Percentiles rank a stretch among this genome's conserved stretches.
phyloP scores from a whole-genome alignment of 2,329 filamentous ascomycete genomes.

The Diaporthe velutina region DNA sequence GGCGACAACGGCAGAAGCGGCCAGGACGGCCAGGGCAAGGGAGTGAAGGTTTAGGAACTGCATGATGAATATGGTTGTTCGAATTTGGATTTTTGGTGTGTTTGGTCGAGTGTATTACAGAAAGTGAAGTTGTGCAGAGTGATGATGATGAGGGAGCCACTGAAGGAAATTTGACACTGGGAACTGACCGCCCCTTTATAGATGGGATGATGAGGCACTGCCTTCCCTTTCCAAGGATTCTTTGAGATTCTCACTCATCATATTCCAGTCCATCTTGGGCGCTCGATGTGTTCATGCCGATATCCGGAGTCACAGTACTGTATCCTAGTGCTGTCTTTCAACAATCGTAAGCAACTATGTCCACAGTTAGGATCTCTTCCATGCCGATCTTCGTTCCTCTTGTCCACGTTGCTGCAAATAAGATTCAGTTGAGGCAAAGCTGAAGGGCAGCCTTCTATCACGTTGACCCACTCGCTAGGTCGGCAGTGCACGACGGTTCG shows the following conservation, averaged over 20 bases:
- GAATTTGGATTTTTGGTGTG: background rate
- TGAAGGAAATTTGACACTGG: background rate
- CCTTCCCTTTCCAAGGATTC: background rate
- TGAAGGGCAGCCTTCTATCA: background rate
- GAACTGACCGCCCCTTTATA: background rate
- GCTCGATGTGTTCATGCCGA: background rate
- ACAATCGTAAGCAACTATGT: background rate
- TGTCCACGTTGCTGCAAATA: background rate
- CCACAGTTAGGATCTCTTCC: background rate
- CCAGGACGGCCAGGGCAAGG: background rate
- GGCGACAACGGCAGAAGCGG: background rate
- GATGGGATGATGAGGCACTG: background rate
- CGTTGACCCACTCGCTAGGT: background rate
- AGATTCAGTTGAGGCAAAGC: background rate
- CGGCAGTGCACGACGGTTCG: background rate
- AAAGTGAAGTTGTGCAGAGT: background rate
- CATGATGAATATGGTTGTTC: background rate
- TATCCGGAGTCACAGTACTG: background rate
- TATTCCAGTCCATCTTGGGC: background rate
- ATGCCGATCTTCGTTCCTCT: background rate
- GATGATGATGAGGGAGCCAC: background rate
- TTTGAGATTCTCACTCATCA: background rate
- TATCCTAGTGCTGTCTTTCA: background rate
- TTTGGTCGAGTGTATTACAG: background rate
- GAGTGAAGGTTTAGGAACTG: constrained; percentile 1